Evolutionary conservation across 106 monocot genomes (phyloP).

Genomic region (Acorus gramineus): DNA sequence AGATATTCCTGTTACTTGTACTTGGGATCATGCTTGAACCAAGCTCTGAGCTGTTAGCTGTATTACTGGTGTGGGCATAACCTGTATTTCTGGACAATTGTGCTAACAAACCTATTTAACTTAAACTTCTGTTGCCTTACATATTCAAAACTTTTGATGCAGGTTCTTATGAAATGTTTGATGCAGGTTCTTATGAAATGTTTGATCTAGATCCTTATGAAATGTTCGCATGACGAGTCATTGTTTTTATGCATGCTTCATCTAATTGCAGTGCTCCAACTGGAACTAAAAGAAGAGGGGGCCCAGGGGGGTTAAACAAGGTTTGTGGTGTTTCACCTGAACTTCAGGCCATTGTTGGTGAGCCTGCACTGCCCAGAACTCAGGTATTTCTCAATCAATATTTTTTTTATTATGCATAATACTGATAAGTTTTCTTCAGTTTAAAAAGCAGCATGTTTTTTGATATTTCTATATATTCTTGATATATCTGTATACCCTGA

Average conservation of each 20-base stretch:
- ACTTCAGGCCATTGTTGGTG: constrained; percentile 85
- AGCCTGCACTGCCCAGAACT: constrained; percentile 85
- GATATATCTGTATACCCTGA: not conserved
- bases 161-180: constrained; percentile 26
- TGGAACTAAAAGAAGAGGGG: constrained; percentile 71
- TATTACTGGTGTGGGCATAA: too few relatives aligned
- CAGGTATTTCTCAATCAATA: constrained; percentile 33
- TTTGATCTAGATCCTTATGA: not conserved
- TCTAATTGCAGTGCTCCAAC: constrained; percentile 29
- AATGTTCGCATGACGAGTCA: not conserved
- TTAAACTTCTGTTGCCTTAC: too few relatives aligned
- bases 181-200: constrained; percentile 28
- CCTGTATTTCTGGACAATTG: too few relatives aligned
- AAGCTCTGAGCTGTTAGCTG: too few relatives aligned
- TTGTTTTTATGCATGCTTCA: not conserved
- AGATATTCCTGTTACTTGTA: too few relatives aligned
- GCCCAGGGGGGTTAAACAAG: constrained; percentile 84
- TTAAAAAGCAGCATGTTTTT: not conserved
- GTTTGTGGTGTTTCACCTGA: constrained; percentile 89
- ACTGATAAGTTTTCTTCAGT: not conserved
- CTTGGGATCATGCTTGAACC: too few relatives aligned
- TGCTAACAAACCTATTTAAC: too few relatives aligned
- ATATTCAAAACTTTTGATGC: too few relatives aligned
- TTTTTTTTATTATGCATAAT: not conserved
- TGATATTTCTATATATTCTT: not conserved